A percentile compares a stretch with the other conserved stretches of the same genome.
Evolutionary conservation across 73 alveolate genomes (phyloP).

Genomic region (Paramecium octaurelia): DNA sequence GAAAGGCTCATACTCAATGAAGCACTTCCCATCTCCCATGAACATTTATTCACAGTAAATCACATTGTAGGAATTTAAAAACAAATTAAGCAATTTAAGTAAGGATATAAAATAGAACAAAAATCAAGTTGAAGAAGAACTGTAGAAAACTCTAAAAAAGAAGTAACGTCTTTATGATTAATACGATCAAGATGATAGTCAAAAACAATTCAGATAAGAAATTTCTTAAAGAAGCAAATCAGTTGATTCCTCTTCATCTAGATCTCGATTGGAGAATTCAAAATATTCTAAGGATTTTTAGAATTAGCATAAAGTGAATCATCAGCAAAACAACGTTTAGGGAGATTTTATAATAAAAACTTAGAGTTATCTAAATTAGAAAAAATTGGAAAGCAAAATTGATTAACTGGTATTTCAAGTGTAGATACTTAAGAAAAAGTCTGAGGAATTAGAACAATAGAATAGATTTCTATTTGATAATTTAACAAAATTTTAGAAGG

Average conservation of each 20-base stretch:
- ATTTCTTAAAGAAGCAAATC: background rate
- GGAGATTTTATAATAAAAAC: background rate
- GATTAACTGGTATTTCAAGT: background rate
- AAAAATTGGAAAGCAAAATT: background rate
- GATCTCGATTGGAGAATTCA: background rate
- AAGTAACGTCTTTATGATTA: background rate
- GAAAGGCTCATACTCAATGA: background rate
- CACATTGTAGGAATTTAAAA: background rate
- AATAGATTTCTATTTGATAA: background rate
- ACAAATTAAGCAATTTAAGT: background rate
- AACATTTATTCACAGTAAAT: background rate
- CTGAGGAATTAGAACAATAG: background rate
- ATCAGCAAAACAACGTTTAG: background rate
- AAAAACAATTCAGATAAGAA: background rate
- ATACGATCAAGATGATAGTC: background rate
- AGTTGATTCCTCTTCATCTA: background rate
- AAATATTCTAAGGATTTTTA: background rate
- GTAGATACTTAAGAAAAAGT: background rate
- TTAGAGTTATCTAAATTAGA: background rate
- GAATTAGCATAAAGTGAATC: background rate
- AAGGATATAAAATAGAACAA: background rate
- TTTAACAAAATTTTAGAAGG: background rate
- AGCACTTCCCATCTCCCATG: background rate
- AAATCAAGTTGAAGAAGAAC: background rate
- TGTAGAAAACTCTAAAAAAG: background rate